A percentile compares a stretch with the other conserved stretches of the same genome.
Conservation (phyloP, 805 yeast species). For the Myxozyma nipponensis region DNA sequence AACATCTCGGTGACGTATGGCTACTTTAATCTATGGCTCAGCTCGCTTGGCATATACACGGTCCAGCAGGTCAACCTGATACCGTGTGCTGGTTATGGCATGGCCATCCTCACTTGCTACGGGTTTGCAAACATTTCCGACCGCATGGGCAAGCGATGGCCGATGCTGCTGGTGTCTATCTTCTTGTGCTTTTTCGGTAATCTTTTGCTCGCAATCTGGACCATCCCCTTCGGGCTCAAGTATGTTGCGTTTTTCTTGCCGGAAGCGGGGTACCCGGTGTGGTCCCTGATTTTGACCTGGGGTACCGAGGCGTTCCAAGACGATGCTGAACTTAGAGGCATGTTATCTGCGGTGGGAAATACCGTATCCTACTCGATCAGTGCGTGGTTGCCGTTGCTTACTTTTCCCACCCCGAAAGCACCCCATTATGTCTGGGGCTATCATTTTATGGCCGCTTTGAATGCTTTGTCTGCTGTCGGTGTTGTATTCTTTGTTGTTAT, state of each 20-base stretch:
- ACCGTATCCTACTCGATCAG: slow-evolving; percentile 1
- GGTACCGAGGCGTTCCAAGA: slow-evolving; percentile 9
- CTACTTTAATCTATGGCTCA: slow-evolving; percentile 11
- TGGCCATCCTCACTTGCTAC: slow-evolving; percentile 3
- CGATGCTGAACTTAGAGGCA: slow-evolving; percentile 8
- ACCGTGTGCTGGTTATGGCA: slow-evolving; percentile 8
- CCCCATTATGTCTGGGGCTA: slow-evolving; percentile 5
- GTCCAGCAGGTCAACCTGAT: slow-evolving; percentile 9
- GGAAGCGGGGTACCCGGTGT: slow-evolving; percentile 8
- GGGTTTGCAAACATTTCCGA: slow-evolving; percentile 7
- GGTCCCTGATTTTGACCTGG: slow-evolving; percentile 13
- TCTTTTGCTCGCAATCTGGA: slow-evolving; percentile 8
- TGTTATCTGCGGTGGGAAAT: slow-evolving; percentile 7
- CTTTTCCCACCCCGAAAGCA: slow-evolving; percentile 7
- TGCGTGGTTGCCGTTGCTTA: slow-evolving; percentile 6
- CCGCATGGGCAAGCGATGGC: slow-evolving; percentile 6
- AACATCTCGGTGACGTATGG: background rate
- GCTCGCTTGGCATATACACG: slow-evolving; percentile 4
- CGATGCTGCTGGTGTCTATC: slow-evolving; percentile 3
- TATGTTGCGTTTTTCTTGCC: slow-evolving; percentile 7
- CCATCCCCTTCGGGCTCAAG: slow-evolving; percentile 12
- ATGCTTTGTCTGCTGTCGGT: slow-evolving; percentile 3
- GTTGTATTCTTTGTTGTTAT: background rate
- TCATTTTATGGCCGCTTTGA: slow-evolving; percentile 4
- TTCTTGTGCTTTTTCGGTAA: slow-evolving; percentile 5